Evolutionary conservation across 345 rosid genomes (phyloP).

Genomic region (Bruguiera sexangula): DNA sequence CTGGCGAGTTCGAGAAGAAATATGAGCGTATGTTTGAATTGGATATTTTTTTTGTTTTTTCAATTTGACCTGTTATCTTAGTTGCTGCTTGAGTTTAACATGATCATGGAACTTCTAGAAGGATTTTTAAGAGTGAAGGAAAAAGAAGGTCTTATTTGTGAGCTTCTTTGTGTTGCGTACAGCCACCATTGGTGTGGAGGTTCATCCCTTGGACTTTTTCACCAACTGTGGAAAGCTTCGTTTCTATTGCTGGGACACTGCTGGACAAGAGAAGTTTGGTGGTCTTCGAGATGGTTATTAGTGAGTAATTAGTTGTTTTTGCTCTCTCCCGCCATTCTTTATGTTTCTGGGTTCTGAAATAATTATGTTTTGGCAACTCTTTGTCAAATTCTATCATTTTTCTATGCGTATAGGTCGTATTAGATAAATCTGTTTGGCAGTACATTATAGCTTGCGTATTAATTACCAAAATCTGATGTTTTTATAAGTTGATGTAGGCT

Average conservation of each 20-base stretch:
- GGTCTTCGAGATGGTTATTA: constrained; percentile 96
- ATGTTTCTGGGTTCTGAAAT: background rate
- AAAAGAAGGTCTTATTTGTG: background rate
- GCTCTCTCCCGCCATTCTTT: background rate
- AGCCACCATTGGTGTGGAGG: constrained; percentile 97
- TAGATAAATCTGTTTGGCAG: no score
- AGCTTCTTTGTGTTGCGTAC: constrained; percentile 6
- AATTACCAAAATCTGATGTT: no score
- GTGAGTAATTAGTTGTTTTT: constrained; percentile 34
- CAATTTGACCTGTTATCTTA: background rate
- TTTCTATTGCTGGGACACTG: constrained; percentile 97
- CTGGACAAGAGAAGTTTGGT: constrained; percentile 95
- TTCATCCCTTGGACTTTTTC: constrained; percentile 90
- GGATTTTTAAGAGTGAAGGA: background rate
- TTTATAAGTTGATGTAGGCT: no score
- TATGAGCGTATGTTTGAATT: constrained; percentile 66
- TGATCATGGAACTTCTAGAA: background rate
- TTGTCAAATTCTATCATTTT: background rate
- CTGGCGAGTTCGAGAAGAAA: constrained; percentile 96
- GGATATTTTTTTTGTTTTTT: no score
- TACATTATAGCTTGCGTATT: no score
- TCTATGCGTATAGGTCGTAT: no score
- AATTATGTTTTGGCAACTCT: background rate
- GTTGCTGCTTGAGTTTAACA: background rate
- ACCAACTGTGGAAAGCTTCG: constrained; percentile 90